Evolutionary conservation across 345 rosid species (phyloP), one percentile per base, ranked within the genome.

Genomic region (Litchi chinensis): DNA sequence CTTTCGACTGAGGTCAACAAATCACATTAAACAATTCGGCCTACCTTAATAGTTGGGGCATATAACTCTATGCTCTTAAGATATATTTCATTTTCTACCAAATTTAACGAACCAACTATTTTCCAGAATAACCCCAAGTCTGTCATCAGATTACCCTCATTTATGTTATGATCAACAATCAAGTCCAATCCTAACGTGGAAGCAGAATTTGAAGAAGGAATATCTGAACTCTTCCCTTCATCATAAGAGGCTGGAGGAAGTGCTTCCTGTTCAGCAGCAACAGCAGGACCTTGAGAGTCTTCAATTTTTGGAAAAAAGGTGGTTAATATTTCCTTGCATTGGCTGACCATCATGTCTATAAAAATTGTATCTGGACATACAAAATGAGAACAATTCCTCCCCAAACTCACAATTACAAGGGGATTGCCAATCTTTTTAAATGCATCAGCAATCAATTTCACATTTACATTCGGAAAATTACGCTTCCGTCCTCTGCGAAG

Each of bases 301-400:
- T 60, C 79, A 26, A 24, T 11, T 41, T 64, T 50, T 15, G 87
- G 82, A 70, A 86, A 84, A 50, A 84, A 4, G 6, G 18, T 24
- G 69, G 39, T 11, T 44, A 88, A 22, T 11, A 82, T 56, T 1
- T 82, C 87, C 40, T 77, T 82, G 65, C 72, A 37, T 71, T 73
- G 71, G 18, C 59, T 39, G 24, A 8, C 52, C 60, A 60, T 84
- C 84, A 86, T 77, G 78, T 88, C 83, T n/a, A 88, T 67, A 75
- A 73, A 79, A 28, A 84, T 52, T 59, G 86, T 81, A 69, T 68
- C 65, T 6, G 63, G 24, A 78, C 78, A 60, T 18, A 4, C 37
- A 59, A n/a, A 68, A 2, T 24, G 32, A 8, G 85, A 71, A 19
- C 54, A 11, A 64, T 72, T 37, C 52, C 44, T 48, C 8, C 57